Conservation (phyloP, 2,329 filamentous ascomycete species). For the Shiraia sp. region DNA sequence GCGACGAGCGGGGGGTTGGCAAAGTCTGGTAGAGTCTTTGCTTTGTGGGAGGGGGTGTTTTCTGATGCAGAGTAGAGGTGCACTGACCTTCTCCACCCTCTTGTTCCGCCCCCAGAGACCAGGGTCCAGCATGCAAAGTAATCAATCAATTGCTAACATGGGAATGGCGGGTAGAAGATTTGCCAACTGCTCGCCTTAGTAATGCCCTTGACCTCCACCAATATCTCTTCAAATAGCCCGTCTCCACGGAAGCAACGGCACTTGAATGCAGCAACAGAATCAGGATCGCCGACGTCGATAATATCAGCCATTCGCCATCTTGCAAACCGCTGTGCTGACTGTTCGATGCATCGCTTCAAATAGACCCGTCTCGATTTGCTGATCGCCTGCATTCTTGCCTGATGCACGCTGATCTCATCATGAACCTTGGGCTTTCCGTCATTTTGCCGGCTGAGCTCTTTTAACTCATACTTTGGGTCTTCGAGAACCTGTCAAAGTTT, state of each 20-base stretch:
- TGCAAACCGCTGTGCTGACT: too few species aligned
- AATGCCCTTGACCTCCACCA: too few species aligned
- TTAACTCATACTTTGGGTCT: neutral
- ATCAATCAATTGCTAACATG: conserved; percentile 20
- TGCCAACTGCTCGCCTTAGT: too few species aligned
- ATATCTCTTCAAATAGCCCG: neutral
- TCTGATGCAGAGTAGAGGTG: conserved; percentile 23
- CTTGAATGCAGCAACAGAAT: neutral
- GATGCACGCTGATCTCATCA: conserved; percentile 1
- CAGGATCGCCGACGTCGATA: neutral
- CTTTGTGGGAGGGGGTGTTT: conserved; percentile 14
- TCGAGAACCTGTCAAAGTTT: conserved; percentile 9
- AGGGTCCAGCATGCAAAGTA: conserved; percentile 20
- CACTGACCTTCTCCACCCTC: conserved; percentile 8
- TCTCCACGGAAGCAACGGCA: conserved; percentile 4
- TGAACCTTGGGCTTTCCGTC: neutral
- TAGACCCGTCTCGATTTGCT: too few species aligned
- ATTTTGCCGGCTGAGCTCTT: neutral
- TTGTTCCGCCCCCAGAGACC: conserved; percentile 6
- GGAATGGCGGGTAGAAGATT: conserved; percentile 22
- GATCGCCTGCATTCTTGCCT: too few species aligned
- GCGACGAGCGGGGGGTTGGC: conserved; percentile 1
- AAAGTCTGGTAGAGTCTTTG: neutral
- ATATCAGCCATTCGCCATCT: too few species aligned
- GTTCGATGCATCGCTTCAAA: too few species aligned